Base-by-base conservation (phyloP, 176 grass and related monocot genomes). In the Chloris gayana region DNA sequence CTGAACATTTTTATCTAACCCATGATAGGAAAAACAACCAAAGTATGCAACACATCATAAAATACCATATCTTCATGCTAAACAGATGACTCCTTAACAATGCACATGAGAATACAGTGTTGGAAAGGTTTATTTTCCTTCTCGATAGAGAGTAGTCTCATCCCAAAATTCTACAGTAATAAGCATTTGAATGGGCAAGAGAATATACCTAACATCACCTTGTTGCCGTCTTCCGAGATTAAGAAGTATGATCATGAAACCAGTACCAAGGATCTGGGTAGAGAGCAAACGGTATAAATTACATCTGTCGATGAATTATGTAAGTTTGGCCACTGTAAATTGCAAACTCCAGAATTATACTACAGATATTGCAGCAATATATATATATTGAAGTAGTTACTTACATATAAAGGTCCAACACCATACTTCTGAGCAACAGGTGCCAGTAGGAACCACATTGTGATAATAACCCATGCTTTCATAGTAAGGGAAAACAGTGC, bases 361-460 rank as follows among this genome's bases (percentile, higher is more conserved):
- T 69, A 42, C 14, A 59, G 3, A 57, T 1, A 71, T 69, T 66
- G 41, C 75, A 80, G 54, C 22, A 24, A 24, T 22, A 57, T 31
- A 24, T 22, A 57, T 31, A 56, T 87, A 73, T 46, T n/a, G n/a
- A 49, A 41, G 19, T 35, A 78, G 22, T 61, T 24, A 95, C 95
- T 91, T 89, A 98, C 92, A 89, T 93, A 98, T 85, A 98, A 66
- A 84, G 95, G 92, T 57, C 95, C 95, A 73, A 95, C 4, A 34
- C 70, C 67, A 7, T 87, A 93, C 78, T 69, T 89, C 17, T 94
- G 92, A 82, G 95, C 92, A 84, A 91, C 5, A n/a, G 92, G 95
- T 15, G 95, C 92, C 39, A 98, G 74, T 69, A 87, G 79, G 78
- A 98, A 95, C 95, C 95, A 98, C 22, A 93, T 42, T 35, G 88